A percentile compares a stretch with the other conserved stretches of the same genome.
Conservation (phyloP, 2,329 filamentous ascomycete species). For the Diaporthe ampelina region DNA sequence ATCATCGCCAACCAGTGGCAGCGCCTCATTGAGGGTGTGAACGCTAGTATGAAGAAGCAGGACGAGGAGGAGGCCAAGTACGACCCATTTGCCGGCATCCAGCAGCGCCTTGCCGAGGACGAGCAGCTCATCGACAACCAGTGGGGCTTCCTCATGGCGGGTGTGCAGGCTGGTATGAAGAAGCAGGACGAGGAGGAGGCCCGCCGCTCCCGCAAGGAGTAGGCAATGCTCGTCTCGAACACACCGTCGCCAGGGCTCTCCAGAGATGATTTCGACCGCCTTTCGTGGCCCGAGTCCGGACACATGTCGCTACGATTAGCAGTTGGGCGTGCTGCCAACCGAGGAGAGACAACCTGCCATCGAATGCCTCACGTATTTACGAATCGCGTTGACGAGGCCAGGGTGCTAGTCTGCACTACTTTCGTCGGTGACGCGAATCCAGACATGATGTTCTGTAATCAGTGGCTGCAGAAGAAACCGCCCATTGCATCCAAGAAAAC, state of each 20-base stretch:
- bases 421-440: constrained; percentile 76
- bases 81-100: too few species aligned
- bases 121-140: too few species aligned
- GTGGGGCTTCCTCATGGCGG: too few species aligned
- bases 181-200: too few species aligned
- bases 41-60: too few species aligned
- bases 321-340: background rate
- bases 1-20: background rate
- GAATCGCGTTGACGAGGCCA: constrained; percentile 65
- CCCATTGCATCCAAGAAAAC: constrained; percentile 69
- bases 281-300: background rate
- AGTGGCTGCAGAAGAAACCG: constrained; percentile 74
- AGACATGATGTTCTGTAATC: constrained; percentile 76
- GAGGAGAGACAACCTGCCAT: background rate
- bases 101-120: too few species aligned
- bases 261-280: background rate
- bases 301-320: background rate
- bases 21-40: background rate
- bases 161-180: too few species aligned
- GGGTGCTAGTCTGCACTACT: constrained; percentile 76
- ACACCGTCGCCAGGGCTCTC: too few species aligned
- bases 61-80: too few species aligned
- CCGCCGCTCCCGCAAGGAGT: too few species aligned
- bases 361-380: too few species aligned
- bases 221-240: too few species aligned